Base-by-base conservation (phyloP, 2,329 filamentous ascomycete species). In the Calonectria pseudoturangicola region DNA sequence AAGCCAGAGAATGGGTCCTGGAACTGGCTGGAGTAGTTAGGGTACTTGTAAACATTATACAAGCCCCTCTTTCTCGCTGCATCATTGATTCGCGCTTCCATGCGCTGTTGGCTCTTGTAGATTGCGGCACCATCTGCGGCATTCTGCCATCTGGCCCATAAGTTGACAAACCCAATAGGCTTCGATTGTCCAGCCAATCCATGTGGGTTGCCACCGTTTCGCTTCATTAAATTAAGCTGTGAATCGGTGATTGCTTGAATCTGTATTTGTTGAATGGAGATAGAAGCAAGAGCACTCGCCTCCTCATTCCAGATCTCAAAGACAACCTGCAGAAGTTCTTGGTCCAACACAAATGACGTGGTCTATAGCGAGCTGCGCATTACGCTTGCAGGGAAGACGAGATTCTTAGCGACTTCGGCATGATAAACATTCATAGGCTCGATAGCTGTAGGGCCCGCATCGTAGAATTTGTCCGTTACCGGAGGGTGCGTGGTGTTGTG, bases 271-370 rank as follows among this genome's bases (percentile, higher is more conserved):
- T 51, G 48, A 15, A 51, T 25, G 12, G 48, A 51, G 12, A 51
- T 30, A 12, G 48, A 18, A 27, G 48, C 48, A 16, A 30, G 48
- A 1, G 48, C 3, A 7, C 7, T 51, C 7, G 48, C 48, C 48
- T 51, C 48, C 48, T 51, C 48, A 7, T 51, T 51, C 48, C 48
- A 51, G 13, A 51, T 51, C 48, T 27, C 15, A 30, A 51, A 51
- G 27, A 30, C 48, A 30, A 51, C 27, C 21, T 51, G 48, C 25
- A 51, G 48, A 4, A 51, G 48, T 25, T 51, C 48, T 25, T 51
- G 25, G 27, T 27, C 21, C 13, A 51, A 12, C 48, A 30, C 12
- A 15, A 51, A 51, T 4, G 48, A 51, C 21, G 48, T 30, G 27
- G 48, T 51, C 48, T 25, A 51, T 13, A 51, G 30, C 27, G 48